Percentiles rank a stretch among this genome's conserved stretches.
Evolutionary conservation across 805 yeast genomes (phyloP).

Genomic region (Dipodascus albidus): DNA sequence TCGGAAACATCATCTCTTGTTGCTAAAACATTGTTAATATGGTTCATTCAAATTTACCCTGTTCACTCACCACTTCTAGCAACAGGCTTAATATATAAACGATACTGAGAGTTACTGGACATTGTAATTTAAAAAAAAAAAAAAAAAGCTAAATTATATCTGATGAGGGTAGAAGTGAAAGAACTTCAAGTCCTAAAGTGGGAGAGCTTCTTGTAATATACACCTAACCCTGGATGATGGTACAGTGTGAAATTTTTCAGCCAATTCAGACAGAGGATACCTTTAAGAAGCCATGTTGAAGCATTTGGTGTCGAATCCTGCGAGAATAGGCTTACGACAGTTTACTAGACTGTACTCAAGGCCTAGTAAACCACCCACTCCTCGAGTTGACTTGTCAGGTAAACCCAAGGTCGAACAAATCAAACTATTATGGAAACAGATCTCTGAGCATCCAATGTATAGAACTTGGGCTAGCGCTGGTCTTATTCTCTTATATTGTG

Average conservation of each 20-base stretch:
- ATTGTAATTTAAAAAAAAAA: background rate
- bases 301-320: background rate
- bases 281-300: background rate
- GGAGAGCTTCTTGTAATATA: background rate
- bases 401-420: slow-evolving; percentile 1
- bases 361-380: background rate
- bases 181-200: background rate
- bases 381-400: background rate
- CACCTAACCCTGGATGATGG: background rate
- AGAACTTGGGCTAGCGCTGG: slow-evolving; percentile 12
- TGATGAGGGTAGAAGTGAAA: background rate
- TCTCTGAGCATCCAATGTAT: slow-evolving; percentile 11
- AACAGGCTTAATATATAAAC: background rate
- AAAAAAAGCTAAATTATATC: background rate
- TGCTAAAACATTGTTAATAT: background rate
- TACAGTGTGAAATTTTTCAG: background rate
- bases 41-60: too few relatives aligned
- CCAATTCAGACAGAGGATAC: background rate
- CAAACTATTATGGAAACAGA: slow-evolving; percentile 7
- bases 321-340: background rate
- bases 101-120: background rate
- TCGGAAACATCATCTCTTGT: slow-evolving; percentile 33
- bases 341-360: background rate
- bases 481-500: slow-evolving; percentile 14
- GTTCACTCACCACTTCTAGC: background rate